Base-by-base conservation (phyloP, 2,329 filamentous ascomycete species). In the Claviceps cyperi region DNA sequence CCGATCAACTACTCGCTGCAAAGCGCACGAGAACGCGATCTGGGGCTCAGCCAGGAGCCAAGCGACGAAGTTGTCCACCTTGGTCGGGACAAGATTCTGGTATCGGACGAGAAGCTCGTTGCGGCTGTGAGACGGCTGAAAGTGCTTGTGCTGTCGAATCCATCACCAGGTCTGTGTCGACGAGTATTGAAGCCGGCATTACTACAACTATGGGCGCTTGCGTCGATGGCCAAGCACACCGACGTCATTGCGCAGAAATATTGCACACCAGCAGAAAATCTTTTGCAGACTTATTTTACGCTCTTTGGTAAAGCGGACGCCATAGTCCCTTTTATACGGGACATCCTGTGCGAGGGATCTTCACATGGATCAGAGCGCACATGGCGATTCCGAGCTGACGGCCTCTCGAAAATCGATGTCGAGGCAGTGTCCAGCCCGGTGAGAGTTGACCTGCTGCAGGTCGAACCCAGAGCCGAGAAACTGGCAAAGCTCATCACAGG, bases 151-250 rank as follows among this genome's bases (percentile, higher is more conserved):
- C 68, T 76, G 19, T 82, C 80, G 0, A 83, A 83, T 57, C 81
- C 81, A 0, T 82, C 84, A 50, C 78, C 81, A 0, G 80, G 80
- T 0, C 64, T 86, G 9, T 76, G 80, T 43, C 80, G 74, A 54
- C 70, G 83, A 47, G 66, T 87, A 0, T 62, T 86, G 2, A 66
- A 69, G 2, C 77, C 77, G 0, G 59, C 85, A 2, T 56, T 84
- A 2, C 62, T 80, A 4, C 75, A 81, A 1, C 65, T 87, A 0
- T 87, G 83, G 83, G 69, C 73, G 1, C 59, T 86, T 15, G 67
- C 76, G 1, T 76, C 75, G 5, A 79, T 78, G 71, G 57, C 64
- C 1, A 62, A 61, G 7, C 55, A 66, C 4, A 57, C 63, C 7
- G 47, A 61, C 0, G 53, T 59, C 1, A 58, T 64, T 5, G 64